Conservation (phyloP, 495 filamentous ascomycete species). For the Hyaloscypha variabilis region DNA sequence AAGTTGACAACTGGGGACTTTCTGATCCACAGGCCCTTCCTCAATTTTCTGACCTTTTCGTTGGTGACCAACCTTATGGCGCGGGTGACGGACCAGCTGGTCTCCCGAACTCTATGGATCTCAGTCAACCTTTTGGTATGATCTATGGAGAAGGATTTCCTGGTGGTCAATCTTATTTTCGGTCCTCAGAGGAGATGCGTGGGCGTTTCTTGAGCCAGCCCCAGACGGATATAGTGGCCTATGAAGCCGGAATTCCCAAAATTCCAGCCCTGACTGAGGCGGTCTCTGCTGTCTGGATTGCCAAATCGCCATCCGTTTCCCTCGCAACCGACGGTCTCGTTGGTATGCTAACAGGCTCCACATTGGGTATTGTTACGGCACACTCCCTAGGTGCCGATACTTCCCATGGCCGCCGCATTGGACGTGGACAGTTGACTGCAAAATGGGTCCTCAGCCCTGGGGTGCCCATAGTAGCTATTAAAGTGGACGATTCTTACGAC, state of each 20-base stretch:
- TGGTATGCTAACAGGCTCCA: slow-evolving; percentile 83
- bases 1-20: slow-evolving; percentile 83
- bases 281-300: slow-evolving; percentile 85
- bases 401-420: slow-evolving; percentile 64
- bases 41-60: slow-evolving; percentile 75
- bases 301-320: slow-evolving; percentile 74
- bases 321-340: slow-evolving; percentile 74
- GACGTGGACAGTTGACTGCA: slow-evolving; percentile 76
- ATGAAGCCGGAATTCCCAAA: slow-evolving; percentile 70
- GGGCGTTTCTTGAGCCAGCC: slow-evolving; percentile 71
- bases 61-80: slow-evolving; percentile 75
- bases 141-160: slow-evolving; percentile 84
- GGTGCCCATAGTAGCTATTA: slow-evolving; percentile 85
- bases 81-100: slow-evolving; percentile 75
- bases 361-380: slow-evolving; percentile 80
- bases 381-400: slow-evolving; percentile 76
- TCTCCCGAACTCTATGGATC: slow-evolving; percentile 83
- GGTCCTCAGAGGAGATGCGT: slow-evolving; percentile 71
- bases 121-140: slow-evolving; percentile 83
- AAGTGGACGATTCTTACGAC: slow-evolving; percentile 81
- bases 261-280: slow-evolving; percentile 62
- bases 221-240: slow-evolving; percentile 42
- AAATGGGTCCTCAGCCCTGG: slow-evolving; percentile 90
- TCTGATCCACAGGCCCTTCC: slow-evolving; percentile 71
- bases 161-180: slow-evolving; percentile 75